Evolutionary conservation across 176 grass and related monocot species (phyloP), one percentile per base, ranked within the genome.

Genomic region (Triticum dicoccoides): DNA sequence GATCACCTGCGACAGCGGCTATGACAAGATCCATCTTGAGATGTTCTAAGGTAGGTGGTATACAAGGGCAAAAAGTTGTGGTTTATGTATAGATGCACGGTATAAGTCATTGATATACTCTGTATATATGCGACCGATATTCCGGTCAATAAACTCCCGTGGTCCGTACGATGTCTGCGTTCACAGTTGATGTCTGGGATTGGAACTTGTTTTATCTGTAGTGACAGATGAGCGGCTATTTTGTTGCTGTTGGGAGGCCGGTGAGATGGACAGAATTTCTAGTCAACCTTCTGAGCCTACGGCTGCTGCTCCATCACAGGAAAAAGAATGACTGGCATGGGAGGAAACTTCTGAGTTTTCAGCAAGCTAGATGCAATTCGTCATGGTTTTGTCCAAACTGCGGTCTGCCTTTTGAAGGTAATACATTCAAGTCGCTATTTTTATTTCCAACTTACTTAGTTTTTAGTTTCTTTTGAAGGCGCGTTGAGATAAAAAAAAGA

Each of bases 11-110:
- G 12, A 84, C 14, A 24, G 83, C 61, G 2, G 82, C 76, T 65
- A 84, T 23, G 2, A 20, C 73, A 17, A 76, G 59, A 8, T 84
- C 83, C 83, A 84, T 84, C 18, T 5, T 17, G 51, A 37, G 11
- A 73, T 3, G 23, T 5, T 3, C 23, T 64, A 24, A 11, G 61
- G n/a, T 35, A 35, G 34, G 34, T 35, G 34, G 18, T 5, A 18
- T 38, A 21, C 39, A 17, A 39, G 67, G 21, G 2, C 41, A 72
- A 72, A 44, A 44, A 44, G 0, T 11, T 11, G 41, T 9, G 11
- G 41, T 11, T 44, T 44, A 11, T 11, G 11, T 44, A 44, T 44
- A 44, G 9, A 44, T 2, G 9, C 0, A 39, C 0, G 4, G 45
- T 49, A 49, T 49, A 49, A 49, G 45, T 49, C 45, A 49, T 14